These are phyloP conservation scores for Thraustochytrium sp. DNA, from an alignment of 352 stramenopile species.

Conservation along the genomic window DNA sequence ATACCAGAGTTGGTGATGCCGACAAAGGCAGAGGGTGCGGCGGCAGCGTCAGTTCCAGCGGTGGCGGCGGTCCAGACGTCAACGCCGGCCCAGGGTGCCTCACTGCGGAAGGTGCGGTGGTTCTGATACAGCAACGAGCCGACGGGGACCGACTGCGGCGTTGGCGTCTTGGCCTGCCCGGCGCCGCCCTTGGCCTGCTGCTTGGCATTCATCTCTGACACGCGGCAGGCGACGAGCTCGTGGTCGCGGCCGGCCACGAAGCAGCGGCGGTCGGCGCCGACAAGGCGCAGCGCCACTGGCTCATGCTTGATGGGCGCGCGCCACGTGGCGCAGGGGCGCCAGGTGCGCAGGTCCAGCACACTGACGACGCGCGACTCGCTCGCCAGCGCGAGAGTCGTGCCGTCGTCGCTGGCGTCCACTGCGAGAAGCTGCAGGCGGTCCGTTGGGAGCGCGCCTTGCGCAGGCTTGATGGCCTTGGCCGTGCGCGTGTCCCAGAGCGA, in stretches of 20 bases:
- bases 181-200: neutral
- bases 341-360: neutral
- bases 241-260: conserved; percentile 28
- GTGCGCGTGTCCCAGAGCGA: conserved; percentile 15
- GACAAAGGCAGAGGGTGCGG: neutral
- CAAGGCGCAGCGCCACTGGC: neutral
- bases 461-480: neutral
- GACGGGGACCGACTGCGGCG: neutral
- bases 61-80: neutral
- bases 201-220: neutral
- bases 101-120: conserved; percentile 33
- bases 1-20: conserved; percentile 1
- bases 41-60: neutral
- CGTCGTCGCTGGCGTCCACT: neutral
- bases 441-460: neutral
- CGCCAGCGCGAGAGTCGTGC: neutral
- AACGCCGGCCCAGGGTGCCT: conserved; percentile 14
- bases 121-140: conserved; percentile 25
- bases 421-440: neutral
- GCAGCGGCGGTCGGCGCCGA: neutral
- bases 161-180: neutral
- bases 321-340: neutral
- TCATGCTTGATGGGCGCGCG: conserved; percentile 29
- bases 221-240: conserved; percentile 5
- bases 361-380: neutral